Conservation (phyloP, 805 yeast species). For the Candida chauliodis region DNA sequence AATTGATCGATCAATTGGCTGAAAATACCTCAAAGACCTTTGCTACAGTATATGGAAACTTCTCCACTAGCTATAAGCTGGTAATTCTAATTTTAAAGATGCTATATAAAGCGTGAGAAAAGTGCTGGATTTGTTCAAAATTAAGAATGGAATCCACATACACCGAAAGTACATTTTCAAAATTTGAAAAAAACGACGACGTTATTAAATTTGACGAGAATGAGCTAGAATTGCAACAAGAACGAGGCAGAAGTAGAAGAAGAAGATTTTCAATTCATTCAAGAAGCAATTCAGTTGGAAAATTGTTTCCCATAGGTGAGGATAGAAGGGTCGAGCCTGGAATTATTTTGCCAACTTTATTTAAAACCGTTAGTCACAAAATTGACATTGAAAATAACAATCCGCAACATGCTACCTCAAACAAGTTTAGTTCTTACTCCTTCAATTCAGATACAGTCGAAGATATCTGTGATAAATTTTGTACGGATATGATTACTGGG, state of each 20-base stretch:
- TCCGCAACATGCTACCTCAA: conserved; percentile 11
- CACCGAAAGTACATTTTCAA: conserved; percentile 4
- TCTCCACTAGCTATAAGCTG: neutral
- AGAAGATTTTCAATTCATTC: conserved; percentile 11
- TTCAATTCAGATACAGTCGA: conserved; percentile 28
- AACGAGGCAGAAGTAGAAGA: conserved; percentile 9
- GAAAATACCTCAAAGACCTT: conserved; percentile 4
- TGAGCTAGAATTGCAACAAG: conserved; percentile 3
- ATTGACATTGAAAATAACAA: conserved; percentile 21
- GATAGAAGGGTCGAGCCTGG: conserved; percentile 16
- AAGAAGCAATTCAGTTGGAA: conserved; percentile 2
- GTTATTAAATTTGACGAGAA: conserved; percentile 8
- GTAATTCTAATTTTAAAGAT: no score
- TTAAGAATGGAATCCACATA: conserved; percentile 6
- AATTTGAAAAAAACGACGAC: conserved; percentile 3
- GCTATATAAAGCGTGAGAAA: no score
- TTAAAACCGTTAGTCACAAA: conserved; percentile 35
- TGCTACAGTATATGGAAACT: neutral
- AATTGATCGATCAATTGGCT: neutral
- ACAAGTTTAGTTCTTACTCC: conserved; percentile 21
- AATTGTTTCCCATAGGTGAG: conserved; percentile 6
- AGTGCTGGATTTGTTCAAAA: no score
- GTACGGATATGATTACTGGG: conserved; percentile 10
- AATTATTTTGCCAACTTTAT: conserved; percentile 32
- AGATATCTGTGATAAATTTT: conserved; percentile 19